phyloP scores from a whole-genome alignment of 768 basidiomycete species.

The Kwoniella bestiolae region DNA sequence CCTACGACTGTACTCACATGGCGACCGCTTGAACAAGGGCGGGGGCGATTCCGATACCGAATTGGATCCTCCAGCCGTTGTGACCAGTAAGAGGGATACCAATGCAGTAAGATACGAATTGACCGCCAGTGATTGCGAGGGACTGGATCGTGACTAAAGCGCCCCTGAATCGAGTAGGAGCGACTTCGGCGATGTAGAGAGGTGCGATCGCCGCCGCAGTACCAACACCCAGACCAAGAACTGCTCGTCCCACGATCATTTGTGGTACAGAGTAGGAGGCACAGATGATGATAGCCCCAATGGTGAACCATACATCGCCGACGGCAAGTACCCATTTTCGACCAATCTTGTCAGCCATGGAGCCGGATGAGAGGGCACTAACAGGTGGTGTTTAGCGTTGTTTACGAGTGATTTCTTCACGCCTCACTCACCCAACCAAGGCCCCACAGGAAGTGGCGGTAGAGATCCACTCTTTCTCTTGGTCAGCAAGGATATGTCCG shows the following conservation, averaged over 20 bases:
- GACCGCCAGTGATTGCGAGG: conserved; percentile 44
- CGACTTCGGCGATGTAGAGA: conserved; percentile 40
- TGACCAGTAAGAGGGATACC: conserved; percentile 38
- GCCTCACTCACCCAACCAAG: conserved; percentile 34
- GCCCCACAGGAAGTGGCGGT: conserved; percentile 41
- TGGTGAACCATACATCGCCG: conserved; percentile 40
- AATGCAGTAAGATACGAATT: conserved; percentile 43
- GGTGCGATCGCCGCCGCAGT: conserved; percentile 41
- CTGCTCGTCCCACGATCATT: conserved; percentile 39
- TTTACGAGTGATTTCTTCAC: no score
- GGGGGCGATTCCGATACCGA: conserved; percentile 42
- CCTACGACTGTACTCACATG: conserved; percentile 20
- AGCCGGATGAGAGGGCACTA: conserved; percentile 31
- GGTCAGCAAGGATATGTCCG: conserved; percentile 34
- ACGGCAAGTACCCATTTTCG: conserved; percentile 48
- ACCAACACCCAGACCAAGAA: conserved; percentile 45
- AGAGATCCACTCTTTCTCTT: conserved; percentile 45
- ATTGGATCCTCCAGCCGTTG: conserved; percentile 44
- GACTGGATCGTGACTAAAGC: conserved; percentile 47
- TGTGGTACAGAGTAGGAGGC: conserved; percentile 37
- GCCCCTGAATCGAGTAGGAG: conserved; percentile 38
- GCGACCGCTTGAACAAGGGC: conserved; percentile 35
- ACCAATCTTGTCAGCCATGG: conserved; percentile 41
- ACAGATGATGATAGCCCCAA: conserved; percentile 44
- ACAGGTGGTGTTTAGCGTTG: neutral